These are phyloP conservation scores for Arthrobotrys sinensis DNA, from an alignment of 2,329 filamentous ascomycete genomes.

Conservation along the genomic window DNA sequence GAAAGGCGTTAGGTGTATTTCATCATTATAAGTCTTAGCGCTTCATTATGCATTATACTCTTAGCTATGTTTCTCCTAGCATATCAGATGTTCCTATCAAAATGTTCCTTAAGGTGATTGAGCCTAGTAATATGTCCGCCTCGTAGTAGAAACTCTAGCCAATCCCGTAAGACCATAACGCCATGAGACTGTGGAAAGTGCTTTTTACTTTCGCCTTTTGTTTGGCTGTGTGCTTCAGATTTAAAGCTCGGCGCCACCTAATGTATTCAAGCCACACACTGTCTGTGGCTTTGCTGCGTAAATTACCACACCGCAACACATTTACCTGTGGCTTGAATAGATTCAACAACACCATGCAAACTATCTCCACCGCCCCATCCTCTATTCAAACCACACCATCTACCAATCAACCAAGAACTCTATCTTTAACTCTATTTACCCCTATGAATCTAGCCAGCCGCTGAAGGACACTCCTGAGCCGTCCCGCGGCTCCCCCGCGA, in stretches of 20 bases:
- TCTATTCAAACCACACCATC: conserved; percentile 29
- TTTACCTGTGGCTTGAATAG: conserved; percentile 55
- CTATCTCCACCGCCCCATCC: neutral
- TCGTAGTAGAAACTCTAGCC: too few species aligned
- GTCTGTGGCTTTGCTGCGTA: neutral
- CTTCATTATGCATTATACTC: neutral
- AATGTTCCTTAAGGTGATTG: too few species aligned
- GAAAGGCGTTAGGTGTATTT: conserved; percentile 16
- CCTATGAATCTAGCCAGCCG: neutral
- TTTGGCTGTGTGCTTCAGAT: neutral
- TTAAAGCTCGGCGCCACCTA: neutral
- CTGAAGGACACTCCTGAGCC: neutral
- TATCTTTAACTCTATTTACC: neutral
- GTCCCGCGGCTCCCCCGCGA: neutral
- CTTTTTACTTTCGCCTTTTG: neutral
- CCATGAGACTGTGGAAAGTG: too few species aligned
- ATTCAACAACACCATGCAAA: conserved; percentile 30
- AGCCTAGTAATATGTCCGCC: too few species aligned
- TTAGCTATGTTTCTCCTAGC: too few species aligned
- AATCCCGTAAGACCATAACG: too few species aligned
- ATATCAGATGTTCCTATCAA: too few species aligned
- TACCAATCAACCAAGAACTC: neutral
- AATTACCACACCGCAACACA: conserved; percentile 41
- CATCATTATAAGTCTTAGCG: conserved; percentile 6
- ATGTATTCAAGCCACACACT: conserved; percentile 46